Percentiles rank a stretch among this genome's conserved stretches.
These are phyloP conservation scores for Wilhelminamyces savonicus DNA, from an alignment of 805 yeast species.

Conservation along the genomic window DNA sequence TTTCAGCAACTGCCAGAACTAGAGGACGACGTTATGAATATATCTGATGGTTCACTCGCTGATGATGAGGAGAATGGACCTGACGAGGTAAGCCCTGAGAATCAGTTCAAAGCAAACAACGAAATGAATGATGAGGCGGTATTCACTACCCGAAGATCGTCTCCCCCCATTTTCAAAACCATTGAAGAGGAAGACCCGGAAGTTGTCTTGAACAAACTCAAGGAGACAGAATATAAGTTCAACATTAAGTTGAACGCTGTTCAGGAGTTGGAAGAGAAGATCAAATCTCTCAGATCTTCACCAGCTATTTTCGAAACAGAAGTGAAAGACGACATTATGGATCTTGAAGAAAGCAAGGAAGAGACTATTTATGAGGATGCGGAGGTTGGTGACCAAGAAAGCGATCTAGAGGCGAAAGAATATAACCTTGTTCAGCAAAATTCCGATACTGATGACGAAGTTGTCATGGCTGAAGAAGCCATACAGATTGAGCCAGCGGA, in stretches of 20 bases:
- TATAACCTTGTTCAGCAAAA: no score
- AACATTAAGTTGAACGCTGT: constrained; percentile 16
- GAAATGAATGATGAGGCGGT: constrained; percentile 1
- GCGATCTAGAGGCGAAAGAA: no score
- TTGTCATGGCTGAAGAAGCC: no score
- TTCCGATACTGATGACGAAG: no score
- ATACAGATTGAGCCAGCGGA: no score
- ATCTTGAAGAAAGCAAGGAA: no score
- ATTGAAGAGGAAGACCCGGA: constrained; percentile 20
- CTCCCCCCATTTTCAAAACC: constrained; percentile 19
- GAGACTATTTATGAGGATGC: no score
- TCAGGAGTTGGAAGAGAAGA: constrained; percentile 13
- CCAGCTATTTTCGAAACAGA: no score
- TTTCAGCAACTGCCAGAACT: constrained; percentile 3
- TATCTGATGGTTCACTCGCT: constrained; percentile 13
- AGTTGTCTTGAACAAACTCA: constrained; percentile 12
- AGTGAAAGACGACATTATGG: no score
- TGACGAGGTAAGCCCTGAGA: constrained; percentile 1
- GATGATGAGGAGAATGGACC: constrained; percentile 7
- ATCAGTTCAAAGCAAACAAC: constrained; percentile 1
- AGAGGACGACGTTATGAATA: constrained; percentile 17
- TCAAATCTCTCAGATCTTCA: constrained; percentile 2
- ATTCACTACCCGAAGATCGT: no score
- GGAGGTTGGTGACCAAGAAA: no score
- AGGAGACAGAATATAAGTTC: constrained; percentile 18